phyloP scores from a whole-genome alignment of 176 grass and related monocot species.

The Avena eriantha region DNA sequence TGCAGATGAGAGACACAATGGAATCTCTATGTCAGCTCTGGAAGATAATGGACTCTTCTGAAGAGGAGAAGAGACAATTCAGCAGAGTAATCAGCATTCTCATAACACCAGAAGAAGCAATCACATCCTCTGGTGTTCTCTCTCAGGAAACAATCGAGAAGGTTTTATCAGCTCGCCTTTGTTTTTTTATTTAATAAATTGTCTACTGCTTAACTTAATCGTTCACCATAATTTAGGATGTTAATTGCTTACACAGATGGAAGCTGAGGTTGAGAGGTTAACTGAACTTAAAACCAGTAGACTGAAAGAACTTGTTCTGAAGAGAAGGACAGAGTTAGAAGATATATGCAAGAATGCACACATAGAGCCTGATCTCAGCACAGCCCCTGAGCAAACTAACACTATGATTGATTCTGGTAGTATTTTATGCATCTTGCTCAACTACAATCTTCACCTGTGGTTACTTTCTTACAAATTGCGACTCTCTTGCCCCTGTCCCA shows the following conservation, averaged over 20 bases:
- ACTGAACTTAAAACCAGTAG: slow-evolving; percentile 82
- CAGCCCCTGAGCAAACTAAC: slow-evolving; percentile 76
- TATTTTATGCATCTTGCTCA: slow-evolving; percentile 34
- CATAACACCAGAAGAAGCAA: slow-evolving; percentile 67
- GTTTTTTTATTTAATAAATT: slow-evolving; percentile 34
- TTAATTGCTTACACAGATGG: slow-evolving; percentile 58
- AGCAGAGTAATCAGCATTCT: slow-evolving; percentile 66
- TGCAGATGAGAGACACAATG: slow-evolving; percentile 84
- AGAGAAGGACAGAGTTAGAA: slow-evolving; percentile 83
- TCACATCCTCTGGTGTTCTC: slow-evolving; percentile 68
- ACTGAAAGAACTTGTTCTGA: slow-evolving; percentile 86
- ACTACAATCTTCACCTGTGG: slow-evolving; percentile 19
- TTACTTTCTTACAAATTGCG: slow-evolving; percentile 25
- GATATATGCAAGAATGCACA: slow-evolving; percentile 88
- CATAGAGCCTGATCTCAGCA: slow-evolving; percentile 86
- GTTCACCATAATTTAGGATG: slow-evolving; percentile 16
- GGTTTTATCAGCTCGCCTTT: slow-evolving; percentile 51
- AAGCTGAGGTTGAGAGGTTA: slow-evolving; percentile 77
- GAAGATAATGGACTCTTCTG: slow-evolving; percentile 92
- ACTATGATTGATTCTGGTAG: slow-evolving; percentile 87
- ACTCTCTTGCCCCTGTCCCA: slow-evolving; percentile 31
- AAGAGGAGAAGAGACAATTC: slow-evolving; percentile 76
- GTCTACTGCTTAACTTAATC: background rate
- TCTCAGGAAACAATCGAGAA: slow-evolving; percentile 76
- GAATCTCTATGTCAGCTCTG: slow-evolving; percentile 82